Evolutionary conservation across 2,329 filamentous ascomycete species (phyloP).

Genomic region (Clonostachys sp.): DNA sequence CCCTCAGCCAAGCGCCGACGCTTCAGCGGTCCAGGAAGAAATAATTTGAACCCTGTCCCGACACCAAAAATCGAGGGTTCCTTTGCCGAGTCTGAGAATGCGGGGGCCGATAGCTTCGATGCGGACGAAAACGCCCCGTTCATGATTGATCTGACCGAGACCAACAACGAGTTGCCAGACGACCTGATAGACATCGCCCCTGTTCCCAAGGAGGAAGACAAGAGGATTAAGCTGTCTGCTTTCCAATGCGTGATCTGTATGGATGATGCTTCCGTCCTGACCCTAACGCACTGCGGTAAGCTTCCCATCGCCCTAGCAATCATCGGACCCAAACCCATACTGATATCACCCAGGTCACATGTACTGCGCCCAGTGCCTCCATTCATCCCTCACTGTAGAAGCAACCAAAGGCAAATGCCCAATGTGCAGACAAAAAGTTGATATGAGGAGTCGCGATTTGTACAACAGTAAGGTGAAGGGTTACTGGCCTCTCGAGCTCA

Average conservation of each 20-base stretch:
- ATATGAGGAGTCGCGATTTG: constrained; percentile 32
- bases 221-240: constrained; percentile 43
- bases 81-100: no score
- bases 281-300: constrained; percentile 64
- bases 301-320: constrained; percentile 4
- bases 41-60: no score
- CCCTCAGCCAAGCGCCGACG: no score
- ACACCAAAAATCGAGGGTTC: no score
- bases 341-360: constrained; percentile 46
- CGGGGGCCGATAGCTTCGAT: no score
- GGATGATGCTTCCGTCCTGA: constrained; percentile 54
- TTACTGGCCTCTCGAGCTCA: constrained; percentile 56
- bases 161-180: constrained; percentile 29
- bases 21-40: no score
- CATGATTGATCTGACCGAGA: constrained; percentile 7
- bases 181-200: constrained; percentile 30
- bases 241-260: constrained; percentile 67
- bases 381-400: constrained; percentile 54
- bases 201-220: constrained; percentile 30
- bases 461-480: constrained; percentile 44
- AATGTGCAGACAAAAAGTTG: constrained; percentile 58
- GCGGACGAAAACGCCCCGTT: neutral
- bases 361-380: constrained; percentile 59
- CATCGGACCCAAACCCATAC: constrained; percentile 7
- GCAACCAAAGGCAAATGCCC: constrained; percentile 54